Conservation (phyloP, 2,329 filamentous ascomycete genomes). For the Ascosphaera acerosa region DNA sequence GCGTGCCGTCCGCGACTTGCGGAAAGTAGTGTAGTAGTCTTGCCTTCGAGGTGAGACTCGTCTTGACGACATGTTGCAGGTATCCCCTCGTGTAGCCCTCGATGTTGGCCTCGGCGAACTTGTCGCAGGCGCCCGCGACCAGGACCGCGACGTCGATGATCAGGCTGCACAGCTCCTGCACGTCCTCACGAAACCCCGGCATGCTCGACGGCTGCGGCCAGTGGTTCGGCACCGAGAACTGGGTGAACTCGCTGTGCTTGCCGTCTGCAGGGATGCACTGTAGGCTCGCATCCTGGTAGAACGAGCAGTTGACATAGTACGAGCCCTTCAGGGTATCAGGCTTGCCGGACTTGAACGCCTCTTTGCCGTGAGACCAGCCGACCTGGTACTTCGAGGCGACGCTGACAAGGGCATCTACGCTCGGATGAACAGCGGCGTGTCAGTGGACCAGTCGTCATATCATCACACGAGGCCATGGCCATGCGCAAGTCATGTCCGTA, state of each 20-base stretch:
- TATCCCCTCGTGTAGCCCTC: conserved; percentile 51
- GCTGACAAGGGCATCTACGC: conserved; percentile 19
- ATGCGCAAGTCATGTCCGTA: conserved; percentile 15
- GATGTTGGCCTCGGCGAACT: conserved; percentile 57
- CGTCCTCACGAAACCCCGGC: conserved; percentile 46
- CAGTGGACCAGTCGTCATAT: conserved; percentile 21
- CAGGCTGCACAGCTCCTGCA: conserved; percentile 52
- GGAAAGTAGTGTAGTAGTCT: conserved; percentile 86
- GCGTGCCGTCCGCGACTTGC: conserved; percentile 2
- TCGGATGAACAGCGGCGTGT: conserved; percentile 25
- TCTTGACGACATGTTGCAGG: conserved; percentile 63
- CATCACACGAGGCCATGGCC: too few species aligned
- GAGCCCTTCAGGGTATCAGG: conserved; percentile 38
- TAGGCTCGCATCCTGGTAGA: conserved; percentile 19
- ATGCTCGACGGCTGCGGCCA: conserved; percentile 51
- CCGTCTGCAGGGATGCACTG: conserved; percentile 14
- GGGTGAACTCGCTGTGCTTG: conserved; percentile 36
- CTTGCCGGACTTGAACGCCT: conserved; percentile 33
- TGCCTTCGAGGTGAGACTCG: conserved; percentile 73
- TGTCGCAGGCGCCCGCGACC: conserved; percentile 75
- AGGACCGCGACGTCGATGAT: conserved; percentile 78
- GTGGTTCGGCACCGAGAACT: conserved; percentile 73
- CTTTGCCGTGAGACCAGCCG: conserved; percentile 39
- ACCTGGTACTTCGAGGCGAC: conserved; percentile 31
- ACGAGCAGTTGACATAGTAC: conserved; percentile 37